Conservation (phyloP, 1,284 basidiomycete genomes). For the Blastosporella zonata region DNA sequence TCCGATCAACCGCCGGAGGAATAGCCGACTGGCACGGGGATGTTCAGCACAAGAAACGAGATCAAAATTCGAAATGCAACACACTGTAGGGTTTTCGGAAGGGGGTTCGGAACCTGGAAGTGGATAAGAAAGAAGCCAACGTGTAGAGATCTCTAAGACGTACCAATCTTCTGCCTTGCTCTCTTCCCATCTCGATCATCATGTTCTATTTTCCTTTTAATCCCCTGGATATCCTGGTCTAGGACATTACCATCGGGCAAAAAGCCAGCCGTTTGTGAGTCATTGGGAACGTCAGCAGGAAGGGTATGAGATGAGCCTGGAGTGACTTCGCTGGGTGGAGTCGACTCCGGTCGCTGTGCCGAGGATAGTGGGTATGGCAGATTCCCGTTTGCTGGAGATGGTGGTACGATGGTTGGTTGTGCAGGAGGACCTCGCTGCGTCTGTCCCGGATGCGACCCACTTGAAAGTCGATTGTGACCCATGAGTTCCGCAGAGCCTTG, state of each 20-base stretch:
- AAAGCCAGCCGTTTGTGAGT: slow-evolving; percentile 18
- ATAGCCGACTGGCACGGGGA: slow-evolving; percentile 28
- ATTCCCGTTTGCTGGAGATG: slow-evolving; percentile 23
- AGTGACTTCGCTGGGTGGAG: slow-evolving; percentile 19
- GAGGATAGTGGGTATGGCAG: slow-evolving; percentile 33
- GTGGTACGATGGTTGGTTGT: slow-evolving; percentile 15
- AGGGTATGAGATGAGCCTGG: slow-evolving; percentile 18
- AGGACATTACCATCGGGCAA: slow-evolving; percentile 34
- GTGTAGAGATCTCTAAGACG: slow-evolving; percentile 19
- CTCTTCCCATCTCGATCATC: slow-evolving; percentile 67
- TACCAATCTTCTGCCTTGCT: slow-evolving; percentile 67
- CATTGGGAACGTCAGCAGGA: slow-evolving; percentile 13
- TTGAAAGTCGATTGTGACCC: slow-evolving; percentile 20
- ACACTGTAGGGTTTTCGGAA: slow-evolving; percentile 35
- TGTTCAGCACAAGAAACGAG: slow-evolving; percentile 20
- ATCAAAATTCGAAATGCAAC: slow-evolving; percentile 20
- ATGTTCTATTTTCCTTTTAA: slow-evolving; percentile 69
- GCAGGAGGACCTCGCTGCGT: slow-evolving; percentile 24
- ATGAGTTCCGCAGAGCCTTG: slow-evolving; percentile 16
- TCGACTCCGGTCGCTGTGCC: slow-evolving; percentile 30
- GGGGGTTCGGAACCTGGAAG: slow-evolving; percentile 38
- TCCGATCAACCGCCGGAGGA: slow-evolving; percentile 24
- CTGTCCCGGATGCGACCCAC: slow-evolving; percentile 24
- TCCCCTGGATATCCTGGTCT: slow-evolving; percentile 51
- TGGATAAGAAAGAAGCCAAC: slow-evolving; percentile 9